These are phyloP conservation scores for Ziziphus jujuba DNA, from an alignment of 306 rosid species.

Conservation along the genomic window DNA sequence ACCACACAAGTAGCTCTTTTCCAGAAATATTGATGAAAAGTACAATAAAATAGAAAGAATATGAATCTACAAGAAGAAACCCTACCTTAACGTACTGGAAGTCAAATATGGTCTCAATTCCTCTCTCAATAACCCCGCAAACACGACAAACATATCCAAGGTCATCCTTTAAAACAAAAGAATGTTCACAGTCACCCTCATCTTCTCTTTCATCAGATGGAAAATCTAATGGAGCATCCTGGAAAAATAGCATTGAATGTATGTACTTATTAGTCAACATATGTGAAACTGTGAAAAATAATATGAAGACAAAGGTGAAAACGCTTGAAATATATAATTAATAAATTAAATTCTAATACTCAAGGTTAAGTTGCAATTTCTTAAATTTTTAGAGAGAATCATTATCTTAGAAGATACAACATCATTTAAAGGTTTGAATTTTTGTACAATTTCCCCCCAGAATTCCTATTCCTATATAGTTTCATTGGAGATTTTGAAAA, in stretches of 20 bases:
- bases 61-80: conserved; percentile 4
- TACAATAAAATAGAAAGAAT: background rate
- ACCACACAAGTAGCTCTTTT: too few species aligned
- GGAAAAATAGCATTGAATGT: conserved; percentile 7
- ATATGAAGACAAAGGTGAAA: background rate
- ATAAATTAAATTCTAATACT: background rate
- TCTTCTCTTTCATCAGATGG: conserved; percentile 41
- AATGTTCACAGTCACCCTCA: conserved; percentile 76
- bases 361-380: background rate
- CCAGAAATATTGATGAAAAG: too few species aligned
- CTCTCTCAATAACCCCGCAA: conserved; percentile 74
- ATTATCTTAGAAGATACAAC: background rate
- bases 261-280: background rate
- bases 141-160: conserved; percentile 88
- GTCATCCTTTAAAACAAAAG: conserved; percentile 86
- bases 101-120: conserved; percentile 86
- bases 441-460: too few species aligned
- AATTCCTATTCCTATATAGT: background rate
- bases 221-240: conserved; percentile 59
- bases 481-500: background rate
- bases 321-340: background rate
- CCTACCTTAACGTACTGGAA: conserved; percentile 67
- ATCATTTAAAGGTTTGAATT: background rate
- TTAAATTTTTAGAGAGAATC: background rate
- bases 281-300: background rate